phyloP scores from a whole-genome alignment of 805 yeast species.

The Ogataea trehalophila region DNA sequence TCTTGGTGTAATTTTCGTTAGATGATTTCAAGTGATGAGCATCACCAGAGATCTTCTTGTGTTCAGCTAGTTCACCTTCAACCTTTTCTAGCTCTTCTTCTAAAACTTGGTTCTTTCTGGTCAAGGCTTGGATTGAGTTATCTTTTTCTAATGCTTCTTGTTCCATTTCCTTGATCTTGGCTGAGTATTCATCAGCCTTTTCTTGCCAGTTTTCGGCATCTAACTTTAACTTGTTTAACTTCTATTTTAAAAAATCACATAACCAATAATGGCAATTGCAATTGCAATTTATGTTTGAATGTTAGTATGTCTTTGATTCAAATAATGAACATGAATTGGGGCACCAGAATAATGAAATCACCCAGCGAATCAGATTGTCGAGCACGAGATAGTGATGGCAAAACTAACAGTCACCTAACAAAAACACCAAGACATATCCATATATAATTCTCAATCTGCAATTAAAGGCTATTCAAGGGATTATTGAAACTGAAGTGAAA shows the following conservation, averaged over 20 bases:
- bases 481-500: no score
- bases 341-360: no score
- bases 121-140: constrained; percentile 88
- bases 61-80: constrained; percentile 67
- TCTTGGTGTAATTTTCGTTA: constrained; percentile 87
- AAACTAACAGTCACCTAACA: no score
- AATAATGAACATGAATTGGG: no score
- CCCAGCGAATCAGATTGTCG: background rate
- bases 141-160: constrained; percentile 91
- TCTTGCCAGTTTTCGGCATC: constrained; percentile 98
- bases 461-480: no score
- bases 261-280: background rate
- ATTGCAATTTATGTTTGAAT: no score
- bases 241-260: constrained; percentile 36
- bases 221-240: constrained; percentile 81
- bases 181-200: constrained; percentile 82
- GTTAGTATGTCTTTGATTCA: background rate
- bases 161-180: constrained; percentile 81
- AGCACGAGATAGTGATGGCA: background rate
- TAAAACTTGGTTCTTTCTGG: constrained; percentile 84
- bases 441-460: no score
- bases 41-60: constrained; percentile 85
- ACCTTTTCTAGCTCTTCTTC: constrained; percentile 80
- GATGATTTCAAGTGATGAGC: constrained; percentile 82
- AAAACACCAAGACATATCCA: no score